Conservation (phyloP, 768 basidiomycete species). For the Tricholoma saponaceum region DNA sequence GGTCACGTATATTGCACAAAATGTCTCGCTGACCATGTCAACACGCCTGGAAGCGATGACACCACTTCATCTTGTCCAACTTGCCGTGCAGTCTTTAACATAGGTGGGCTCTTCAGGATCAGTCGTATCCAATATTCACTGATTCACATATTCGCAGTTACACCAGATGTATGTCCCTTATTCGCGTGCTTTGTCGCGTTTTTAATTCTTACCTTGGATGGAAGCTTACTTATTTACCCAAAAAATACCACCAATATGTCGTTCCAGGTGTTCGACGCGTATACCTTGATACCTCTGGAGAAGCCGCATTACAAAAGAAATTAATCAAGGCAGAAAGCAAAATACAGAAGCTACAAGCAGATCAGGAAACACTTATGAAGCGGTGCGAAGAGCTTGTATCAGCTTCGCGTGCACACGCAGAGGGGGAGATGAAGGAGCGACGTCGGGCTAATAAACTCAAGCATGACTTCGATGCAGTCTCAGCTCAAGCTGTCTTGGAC, state of each 20-base stretch:
- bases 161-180: conserved; percentile 31
- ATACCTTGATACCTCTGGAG: conserved; percentile 35
- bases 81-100: conserved; percentile 52
- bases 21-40: conserved; percentile 47
- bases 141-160: conserved; percentile 24
- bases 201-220: neutral
- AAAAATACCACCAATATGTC: conserved; percentile 46
- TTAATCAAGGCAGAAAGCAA: conserved; percentile 34
- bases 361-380: conserved; percentile 39
- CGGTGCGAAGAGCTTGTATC: conserved; percentile 39
- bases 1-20: conserved; percentile 62
- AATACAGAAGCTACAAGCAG: conserved; percentile 31
- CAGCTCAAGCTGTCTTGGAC: neutral
- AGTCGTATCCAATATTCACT: neutral
- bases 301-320: conserved; percentile 25
- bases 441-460: conserved; percentile 11
- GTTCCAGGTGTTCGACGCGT: conserved; percentile 44
- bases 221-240: conserved; percentile 35
- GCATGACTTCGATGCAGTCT: neutral
- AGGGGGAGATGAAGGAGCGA: conserved; percentile 26
- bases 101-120: conserved; percentile 33
- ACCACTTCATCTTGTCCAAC: conserved; percentile 51
- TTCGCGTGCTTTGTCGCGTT: neutral
- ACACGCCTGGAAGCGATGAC: conserved; percentile 26
- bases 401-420: conserved; percentile 26